Percentiles rank a stretch among this genome's conserved stretches.
These are phyloP conservation scores for Aspergillus taichungensis DNA, from an alignment of 495 filamentous ascomycete genomes.

Conservation along the genomic window DNA sequence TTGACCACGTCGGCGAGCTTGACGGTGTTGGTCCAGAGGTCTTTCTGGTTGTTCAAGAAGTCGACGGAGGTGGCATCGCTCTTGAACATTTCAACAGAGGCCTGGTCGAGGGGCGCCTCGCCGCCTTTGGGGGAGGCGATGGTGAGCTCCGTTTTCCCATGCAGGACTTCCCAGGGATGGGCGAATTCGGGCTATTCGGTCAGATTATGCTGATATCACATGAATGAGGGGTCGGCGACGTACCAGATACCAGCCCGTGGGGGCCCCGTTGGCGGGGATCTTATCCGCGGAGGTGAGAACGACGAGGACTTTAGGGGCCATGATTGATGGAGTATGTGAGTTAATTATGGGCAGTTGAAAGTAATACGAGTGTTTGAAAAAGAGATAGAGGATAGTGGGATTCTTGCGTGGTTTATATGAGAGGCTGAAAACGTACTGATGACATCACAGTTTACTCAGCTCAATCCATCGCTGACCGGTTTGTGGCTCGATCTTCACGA, in stretches of 20 bases:
- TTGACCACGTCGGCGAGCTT: conserved; percentile 43
- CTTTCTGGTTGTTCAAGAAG: conserved; percentile 45
- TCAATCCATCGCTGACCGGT: too few relatives aligned
- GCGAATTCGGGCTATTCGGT: conserved; percentile 55
- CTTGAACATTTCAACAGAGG: conserved; percentile 52
- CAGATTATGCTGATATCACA: not conserved
- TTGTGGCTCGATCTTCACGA: too few relatives aligned
- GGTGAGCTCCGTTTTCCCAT: conserved; percentile 43
- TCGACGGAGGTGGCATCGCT: conserved; percentile 39
- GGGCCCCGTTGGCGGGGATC: conserved; percentile 41
- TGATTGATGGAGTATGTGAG: conserved; percentile 2
- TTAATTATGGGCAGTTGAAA: not conserved
- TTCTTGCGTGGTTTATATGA: too few relatives aligned
- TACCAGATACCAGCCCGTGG: conserved; percentile 60
- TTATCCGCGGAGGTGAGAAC: conserved; percentile 53
- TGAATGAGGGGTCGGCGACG: not conserved
- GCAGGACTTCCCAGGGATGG: conserved; percentile 56
- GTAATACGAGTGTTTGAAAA: too few relatives aligned
- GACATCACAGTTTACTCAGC: too few relatives aligned
- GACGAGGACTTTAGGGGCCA: conserved; percentile 51
- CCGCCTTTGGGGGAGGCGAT: conserved; percentile 63
- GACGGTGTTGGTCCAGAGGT: conserved; percentile 55
- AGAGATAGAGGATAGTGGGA: too few relatives aligned
- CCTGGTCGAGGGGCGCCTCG: conserved; percentile 55
- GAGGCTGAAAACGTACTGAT: too few relatives aligned